These are phyloP conservation scores for Calonectria pteridis DNA, from an alignment of 2,329 filamentous ascomycete genomes.

Conservation along the genomic window DNA sequence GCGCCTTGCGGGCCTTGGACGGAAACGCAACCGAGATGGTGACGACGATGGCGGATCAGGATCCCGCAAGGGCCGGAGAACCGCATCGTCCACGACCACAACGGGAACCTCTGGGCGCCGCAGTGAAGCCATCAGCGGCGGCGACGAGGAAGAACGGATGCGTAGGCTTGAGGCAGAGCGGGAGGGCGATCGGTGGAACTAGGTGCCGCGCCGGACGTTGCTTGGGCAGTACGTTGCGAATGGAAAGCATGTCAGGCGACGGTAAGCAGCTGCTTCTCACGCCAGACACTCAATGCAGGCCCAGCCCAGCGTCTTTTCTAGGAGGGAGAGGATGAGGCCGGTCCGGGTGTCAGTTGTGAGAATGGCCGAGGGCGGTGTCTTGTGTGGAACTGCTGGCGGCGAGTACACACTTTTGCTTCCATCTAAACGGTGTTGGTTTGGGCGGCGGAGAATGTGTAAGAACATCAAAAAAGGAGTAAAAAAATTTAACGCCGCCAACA, in stretches of 20 bases:
- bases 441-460: conserved; percentile 5
- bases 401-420: conserved; percentile 6
- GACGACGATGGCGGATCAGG: conserved; percentile 53
- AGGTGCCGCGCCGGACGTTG: conserved; percentile 16
- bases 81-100: conserved; percentile 47
- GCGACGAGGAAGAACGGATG: conserved; percentile 66
- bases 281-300: background rate
- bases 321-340: background rate
- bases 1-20: conserved; percentile 68
- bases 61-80: conserved; percentile 56
- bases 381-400: background rate
- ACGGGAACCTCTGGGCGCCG: conserved; percentile 51
- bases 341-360: background rate
- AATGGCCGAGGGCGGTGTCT: background rate
- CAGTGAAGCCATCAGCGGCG: conserved; percentile 60
- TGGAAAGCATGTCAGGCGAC: background rate
- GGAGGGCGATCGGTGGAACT: conserved; percentile 65
- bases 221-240: background rate
- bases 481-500: conserved; percentile 8
- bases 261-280: background rate
- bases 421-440: conserved; percentile 7
- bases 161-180: conserved; percentile 70
- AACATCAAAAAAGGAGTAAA: background rate
- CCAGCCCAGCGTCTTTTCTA: no score
- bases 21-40: conserved; percentile 65